Evolutionary conservation across 371 early-diverging fungal genomes (phyloP).

Genomic region (Mortierella polycephala): DNA sequence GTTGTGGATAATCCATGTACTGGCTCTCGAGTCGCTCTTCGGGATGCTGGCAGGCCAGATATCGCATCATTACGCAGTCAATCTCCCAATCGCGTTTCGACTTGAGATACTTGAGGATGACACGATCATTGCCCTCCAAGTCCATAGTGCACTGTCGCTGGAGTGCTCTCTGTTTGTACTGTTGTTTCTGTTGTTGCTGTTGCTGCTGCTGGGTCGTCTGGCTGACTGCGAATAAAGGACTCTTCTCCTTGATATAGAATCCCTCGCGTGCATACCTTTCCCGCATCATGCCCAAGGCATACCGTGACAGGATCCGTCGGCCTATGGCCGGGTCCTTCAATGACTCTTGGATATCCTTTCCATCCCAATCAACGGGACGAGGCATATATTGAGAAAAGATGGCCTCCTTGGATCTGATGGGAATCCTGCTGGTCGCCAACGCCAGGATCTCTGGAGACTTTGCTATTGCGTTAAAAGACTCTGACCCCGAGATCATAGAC

Average conservation of each 20-base stretch:
- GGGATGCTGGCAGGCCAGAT: conserved; percentile 32
- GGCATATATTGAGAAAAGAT: conserved; percentile 36
- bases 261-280: conserved; percentile 46
- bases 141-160: conserved; percentile 33
- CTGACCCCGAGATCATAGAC: conserved; percentile 4
- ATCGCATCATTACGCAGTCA: conserved; percentile 45
- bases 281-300: conserved; percentile 22
- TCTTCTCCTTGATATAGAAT: conserved; percentile 33
- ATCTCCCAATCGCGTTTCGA: conserved; percentile 42
- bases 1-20: conserved; percentile 44
- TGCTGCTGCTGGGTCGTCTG: conserved; percentile 19
- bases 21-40: conserved; percentile 39
- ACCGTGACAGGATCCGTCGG: conserved; percentile 28
- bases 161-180: conserved; percentile 13
- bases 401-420: conserved; percentile 12
- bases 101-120: conserved; percentile 42
- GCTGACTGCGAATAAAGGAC: conserved; percentile 21
- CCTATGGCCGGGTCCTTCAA: conserved; percentile 17
- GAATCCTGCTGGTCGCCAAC: conserved; percentile 6
- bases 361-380: conserved; percentile 20
- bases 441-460: conserved; percentile 19
- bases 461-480: conserved; percentile 13
- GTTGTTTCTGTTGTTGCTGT: conserved; percentile 27
- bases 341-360: conserved; percentile 37
- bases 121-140: conserved; percentile 39